These are phyloP conservation scores for Chiua virens DNA, from an alignment of 768 basidiomycete genomes.

Conservation along the genomic window DNA sequence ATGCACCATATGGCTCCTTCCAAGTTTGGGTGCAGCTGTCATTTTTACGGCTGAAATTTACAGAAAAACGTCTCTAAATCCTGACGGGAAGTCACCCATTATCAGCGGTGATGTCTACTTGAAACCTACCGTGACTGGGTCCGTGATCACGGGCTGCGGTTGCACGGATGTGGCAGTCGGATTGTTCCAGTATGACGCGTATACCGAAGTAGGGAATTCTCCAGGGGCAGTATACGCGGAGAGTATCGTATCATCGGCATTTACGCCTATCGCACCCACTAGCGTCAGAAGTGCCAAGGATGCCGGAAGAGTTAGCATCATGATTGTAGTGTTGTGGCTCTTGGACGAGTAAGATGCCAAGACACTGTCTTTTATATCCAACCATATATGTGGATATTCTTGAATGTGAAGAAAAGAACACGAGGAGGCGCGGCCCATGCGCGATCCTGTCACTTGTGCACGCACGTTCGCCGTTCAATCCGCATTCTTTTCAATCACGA, in stretches of 20 bases:
- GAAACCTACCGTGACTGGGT: constrained; percentile 56
- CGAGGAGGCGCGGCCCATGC: too few relatives aligned
- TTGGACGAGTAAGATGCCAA: neutral
- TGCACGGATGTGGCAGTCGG: constrained; percentile 69
- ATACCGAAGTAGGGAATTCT: constrained; percentile 60
- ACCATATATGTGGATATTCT: too few relatives aligned
- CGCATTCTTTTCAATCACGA: neutral
- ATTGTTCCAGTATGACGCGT: constrained; percentile 62
- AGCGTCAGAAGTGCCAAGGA: constrained; percentile 14
- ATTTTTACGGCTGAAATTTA: too few relatives aligned
- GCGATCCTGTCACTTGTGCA: too few relatives aligned
- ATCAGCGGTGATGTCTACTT: neutral
- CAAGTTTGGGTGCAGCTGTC: too few relatives aligned
- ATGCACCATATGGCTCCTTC: too few relatives aligned
- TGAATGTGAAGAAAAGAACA: too few relatives aligned
- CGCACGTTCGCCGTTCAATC: neutral
- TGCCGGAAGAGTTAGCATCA: constrained; percentile 10
- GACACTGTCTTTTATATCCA: constrained; percentile 4
- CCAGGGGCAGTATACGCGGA: constrained; percentile 60
- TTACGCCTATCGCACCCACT: neutral
- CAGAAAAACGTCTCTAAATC: too few relatives aligned
- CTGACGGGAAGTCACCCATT: too few relatives aligned
- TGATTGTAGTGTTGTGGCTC: constrained; percentile 5
- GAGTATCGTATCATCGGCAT: constrained; percentile 11
- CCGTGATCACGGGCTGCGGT: constrained; percentile 69